These are phyloP conservation scores for Houttuynia cordata DNA, from an alignment of 164 flowering plant species.

Conservation along the genomic window DNA sequence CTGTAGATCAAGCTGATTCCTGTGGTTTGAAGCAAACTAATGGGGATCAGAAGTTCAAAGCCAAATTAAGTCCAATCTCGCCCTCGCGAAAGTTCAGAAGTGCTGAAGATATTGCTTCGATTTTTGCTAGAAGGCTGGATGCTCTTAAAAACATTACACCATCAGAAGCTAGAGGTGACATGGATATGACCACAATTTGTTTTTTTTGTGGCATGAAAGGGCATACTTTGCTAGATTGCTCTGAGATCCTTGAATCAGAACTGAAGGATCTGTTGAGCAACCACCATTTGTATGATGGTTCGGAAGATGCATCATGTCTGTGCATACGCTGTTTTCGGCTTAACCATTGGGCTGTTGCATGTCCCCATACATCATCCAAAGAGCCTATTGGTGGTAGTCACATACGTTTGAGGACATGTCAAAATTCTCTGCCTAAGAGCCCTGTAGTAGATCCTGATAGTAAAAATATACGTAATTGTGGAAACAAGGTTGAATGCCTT, in stretches of 20 bases:
- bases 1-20: slow-evolving; percentile 10
- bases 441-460: slow-evolving; percentile 1
- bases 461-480: slow-evolving; percentile 3
- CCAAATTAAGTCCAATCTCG: slow-evolving; percentile 16
- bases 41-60: slow-evolving; percentile 15
- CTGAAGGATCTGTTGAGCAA: slow-evolving; percentile 39
- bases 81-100: slow-evolving; percentile 24
- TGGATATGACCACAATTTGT: slow-evolving; percentile 21
- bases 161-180: slow-evolving; percentile 12
- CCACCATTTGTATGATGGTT: slow-evolving; percentile 14
- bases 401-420: slow-evolving; percentile 4
- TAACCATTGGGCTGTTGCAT: slow-evolving; percentile 65
- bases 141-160: slow-evolving; percentile 47
- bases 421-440: background rate
- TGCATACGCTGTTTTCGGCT: slow-evolving; percentile 65
- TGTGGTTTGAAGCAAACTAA: slow-evolving; percentile 14
- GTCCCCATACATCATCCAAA: slow-evolving; percentile 32
- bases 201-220: slow-evolving; percentile 65
- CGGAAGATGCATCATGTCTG: slow-evolving; percentile 27
- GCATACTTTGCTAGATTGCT: slow-evolving; percentile 46
- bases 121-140: slow-evolving; percentile 65
- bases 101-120: slow-evolving; percentile 56
- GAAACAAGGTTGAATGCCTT: slow-evolving; percentile 3
- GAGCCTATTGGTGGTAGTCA: slow-evolving; percentile 5
- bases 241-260: slow-evolving; percentile 36